Conservation (phyloP, 441 rosid species). For the Geranium incanum region DNA sequence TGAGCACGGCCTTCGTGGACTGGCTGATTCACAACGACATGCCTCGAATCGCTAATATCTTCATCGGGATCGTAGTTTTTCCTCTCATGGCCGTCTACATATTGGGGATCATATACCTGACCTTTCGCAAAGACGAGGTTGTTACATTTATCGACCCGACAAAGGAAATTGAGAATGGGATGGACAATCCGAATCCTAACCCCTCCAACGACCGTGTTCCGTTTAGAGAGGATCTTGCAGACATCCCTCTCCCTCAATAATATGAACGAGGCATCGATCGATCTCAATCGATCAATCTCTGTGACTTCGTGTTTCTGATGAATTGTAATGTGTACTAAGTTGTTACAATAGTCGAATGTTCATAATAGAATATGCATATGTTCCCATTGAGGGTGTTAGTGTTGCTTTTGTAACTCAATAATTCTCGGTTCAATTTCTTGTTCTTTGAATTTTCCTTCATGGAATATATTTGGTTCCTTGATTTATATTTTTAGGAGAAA, state of each 20-base stretch:
- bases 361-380: not conserved
- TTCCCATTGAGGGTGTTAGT: not conserved
- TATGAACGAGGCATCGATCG: not conserved
- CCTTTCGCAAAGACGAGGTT: conserved; percentile 40
- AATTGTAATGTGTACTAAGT: not conserved
- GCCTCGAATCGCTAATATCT: conserved; percentile 35
- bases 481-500: too few species aligned
- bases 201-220: conserved; percentile 19
- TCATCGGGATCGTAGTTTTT: conserved; percentile 47
- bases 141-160: conserved; percentile 36
- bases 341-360: not conserved
- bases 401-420: not conserved
- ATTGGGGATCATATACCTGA: conserved; percentile 36
- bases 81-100: conserved; percentile 52
- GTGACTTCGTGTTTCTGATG: not conserved
- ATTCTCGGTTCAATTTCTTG: too few species aligned
- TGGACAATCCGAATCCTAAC: not conserved
- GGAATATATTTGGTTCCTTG: too few species aligned
- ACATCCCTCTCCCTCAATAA: conserved; percentile 31
- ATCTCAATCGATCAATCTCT: too few species aligned
- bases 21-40: conserved; percentile 44
- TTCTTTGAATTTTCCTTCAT: too few species aligned
- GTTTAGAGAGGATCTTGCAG: conserved; percentile 45
- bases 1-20: conserved; percentile 43
- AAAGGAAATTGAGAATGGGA: conserved; percentile 18